Evolutionary conservation across 495 filamentous ascomycete genomes (phyloP), one percentile per base, ranked within the genome.

Genomic region (Hypoxylon fragiforme): DNA sequence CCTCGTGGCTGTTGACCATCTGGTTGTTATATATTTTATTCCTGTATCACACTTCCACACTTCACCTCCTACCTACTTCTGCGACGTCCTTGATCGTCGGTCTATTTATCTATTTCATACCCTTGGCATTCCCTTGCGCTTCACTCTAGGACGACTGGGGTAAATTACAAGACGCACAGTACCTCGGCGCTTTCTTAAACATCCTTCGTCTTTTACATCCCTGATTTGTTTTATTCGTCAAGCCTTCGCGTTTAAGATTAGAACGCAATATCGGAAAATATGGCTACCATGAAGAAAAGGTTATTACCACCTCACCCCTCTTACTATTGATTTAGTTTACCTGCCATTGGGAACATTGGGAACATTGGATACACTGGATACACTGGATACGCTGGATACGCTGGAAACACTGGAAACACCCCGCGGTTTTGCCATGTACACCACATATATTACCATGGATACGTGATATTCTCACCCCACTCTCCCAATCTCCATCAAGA

Each of bases 201-300:
- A 13, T 26, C 24, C 2, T 9, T 1, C 2, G 3, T 5, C 6
- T 19, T 31, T 6, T 21, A 26, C 11, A n/a, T 26, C 19, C 14
- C 41, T 24, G 3, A 19, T 24, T 20, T 13, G 14, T 18, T 28
- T 26, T n/a, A n/a, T n/a, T n/a, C n/a, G n/a, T n/a, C n/a, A n/a
- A n/a, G n/a, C n/a, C n/a, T n/a, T n/a, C n/a, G n/a, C n/a, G n/a
- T n/a, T n/a, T n/a, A n/a, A n/a, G n/a, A n/a, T n/a, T n/a, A n/a
- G n/a, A n/a, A n/a, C 43, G 41, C 50, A 50, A 54, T 48, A 47
- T 40, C 41, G 50, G 44, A 42, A 46, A 60, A 24, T 20, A 64
- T 65, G 65, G 57, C 57, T 37, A 63, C 47, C 31, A 65, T 65
- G 51, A 67, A 64, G 40, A 67, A 67, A 65, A 67, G 64, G 64